These are phyloP conservation scores for Solanum paucissectum DNA, from an alignment of 257 asterid genomes.

Conservation along the genomic window DNA sequence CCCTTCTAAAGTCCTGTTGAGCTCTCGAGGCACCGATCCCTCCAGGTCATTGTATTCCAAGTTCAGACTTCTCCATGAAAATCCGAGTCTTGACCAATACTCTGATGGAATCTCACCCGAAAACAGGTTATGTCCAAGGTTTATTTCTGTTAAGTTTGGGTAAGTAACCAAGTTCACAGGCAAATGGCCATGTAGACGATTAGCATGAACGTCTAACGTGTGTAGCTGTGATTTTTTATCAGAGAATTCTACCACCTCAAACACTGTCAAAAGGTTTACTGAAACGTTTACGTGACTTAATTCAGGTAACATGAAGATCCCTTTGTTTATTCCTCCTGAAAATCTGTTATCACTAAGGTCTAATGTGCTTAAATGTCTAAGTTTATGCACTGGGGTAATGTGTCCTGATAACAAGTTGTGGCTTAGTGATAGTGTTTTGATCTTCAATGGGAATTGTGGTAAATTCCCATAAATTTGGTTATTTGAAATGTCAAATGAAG, in stretches of 20 bases:
- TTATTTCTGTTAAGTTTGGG: conserved; percentile 15
- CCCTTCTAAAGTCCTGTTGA: background rate
- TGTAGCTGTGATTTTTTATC: conserved; percentile 14
- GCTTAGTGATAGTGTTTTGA: conserved; percentile 9
- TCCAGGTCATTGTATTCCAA: conserved; percentile 31
- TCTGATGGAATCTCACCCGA: conserved; percentile 27
- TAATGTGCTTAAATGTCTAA: conserved; percentile 8
- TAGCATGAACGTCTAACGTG: conserved; percentile 14
- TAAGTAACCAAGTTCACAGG: conserved; percentile 24
- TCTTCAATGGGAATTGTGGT: conserved; percentile 21
- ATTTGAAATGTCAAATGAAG: conserved; percentile 20
- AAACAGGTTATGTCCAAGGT: conserved; percentile 34
- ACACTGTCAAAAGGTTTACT: conserved; percentile 15
- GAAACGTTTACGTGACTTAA: conserved; percentile 15
- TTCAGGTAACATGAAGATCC: conserved; percentile 21
- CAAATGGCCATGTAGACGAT: conserved; percentile 27
- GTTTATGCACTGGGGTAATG: conserved; percentile 14
- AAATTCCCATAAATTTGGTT: conserved; percentile 33
- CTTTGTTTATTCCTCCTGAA: conserved; percentile 19
- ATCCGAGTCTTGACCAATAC: conserved; percentile 11
- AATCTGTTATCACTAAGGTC: conserved; percentile 36
- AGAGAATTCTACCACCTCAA: conserved; percentile 7
- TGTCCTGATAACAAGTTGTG: conserved; percentile 31
- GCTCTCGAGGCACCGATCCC: conserved; percentile 26
- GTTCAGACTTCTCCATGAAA: conserved; percentile 22